These are phyloP conservation scores for Neltuma alba DNA, from an alignment of 306 rosid species.

Conservation along the genomic window DNA sequence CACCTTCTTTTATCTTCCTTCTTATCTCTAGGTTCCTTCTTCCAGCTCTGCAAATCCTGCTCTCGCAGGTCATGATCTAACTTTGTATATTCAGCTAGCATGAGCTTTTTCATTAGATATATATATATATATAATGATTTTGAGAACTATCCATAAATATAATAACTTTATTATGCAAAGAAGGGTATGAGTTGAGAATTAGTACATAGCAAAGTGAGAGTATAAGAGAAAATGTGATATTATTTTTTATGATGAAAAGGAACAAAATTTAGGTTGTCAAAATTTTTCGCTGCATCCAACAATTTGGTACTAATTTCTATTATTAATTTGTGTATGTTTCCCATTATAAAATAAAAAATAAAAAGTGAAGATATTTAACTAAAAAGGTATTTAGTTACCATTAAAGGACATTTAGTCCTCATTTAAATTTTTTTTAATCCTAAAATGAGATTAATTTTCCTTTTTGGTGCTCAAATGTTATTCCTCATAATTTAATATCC, in stretches of 20 bases:
- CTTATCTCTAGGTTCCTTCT: slow-evolving; percentile 33
- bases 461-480: background rate
- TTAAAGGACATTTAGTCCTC: too few species aligned
- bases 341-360: too few species aligned
- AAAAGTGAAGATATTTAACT: background rate
- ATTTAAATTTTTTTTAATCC: background rate
- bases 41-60: slow-evolving; percentile 62
- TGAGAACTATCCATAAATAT: background rate
- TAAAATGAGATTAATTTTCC: background rate
- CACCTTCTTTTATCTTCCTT: slow-evolving; percentile 59
- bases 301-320: too few species aligned
- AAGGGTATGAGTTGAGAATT: background rate
- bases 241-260: too few species aligned
- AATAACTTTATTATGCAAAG: too few species aligned
- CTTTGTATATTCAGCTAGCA: slow-evolving; percentile 42
- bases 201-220: too few species aligned
- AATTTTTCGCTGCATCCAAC: background rate
- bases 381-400: background rate
- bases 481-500: too few species aligned
- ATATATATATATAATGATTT: background rate
- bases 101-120: slow-evolving; percentile 33
- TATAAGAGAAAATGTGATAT: background rate
- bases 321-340: too few species aligned
- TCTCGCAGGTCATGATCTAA: slow-evolving; percentile 44
- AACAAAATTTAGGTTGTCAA: too few species aligned